A percentile compares a stretch with the other conserved stretches of the same genome.
Conservation (phyloP, 495 filamentous ascomycete species). For the Trichoderma asperelloides region DNA sequence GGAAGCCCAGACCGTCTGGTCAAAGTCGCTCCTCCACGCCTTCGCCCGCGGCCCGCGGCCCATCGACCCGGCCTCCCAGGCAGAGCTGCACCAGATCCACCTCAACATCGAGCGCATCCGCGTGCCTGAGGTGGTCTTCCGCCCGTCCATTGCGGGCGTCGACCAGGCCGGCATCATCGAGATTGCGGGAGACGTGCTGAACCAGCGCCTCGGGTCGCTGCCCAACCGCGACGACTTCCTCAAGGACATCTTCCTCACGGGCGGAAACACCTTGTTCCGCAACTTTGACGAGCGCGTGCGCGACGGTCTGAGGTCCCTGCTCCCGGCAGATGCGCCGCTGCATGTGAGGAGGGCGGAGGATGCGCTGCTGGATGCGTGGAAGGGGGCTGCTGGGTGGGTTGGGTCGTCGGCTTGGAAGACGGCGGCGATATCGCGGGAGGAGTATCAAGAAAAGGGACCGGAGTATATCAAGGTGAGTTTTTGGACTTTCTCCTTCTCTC, state of each 20-base stretch:
- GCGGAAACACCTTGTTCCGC: constrained; percentile 80
- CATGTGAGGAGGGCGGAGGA: constrained; percentile 61
- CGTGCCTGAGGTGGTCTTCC: constrained; percentile 91
- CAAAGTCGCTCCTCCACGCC: constrained; percentile 76
- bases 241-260: constrained; percentile 85
- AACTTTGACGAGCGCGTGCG: constrained; percentile 79
- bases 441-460: constrained; percentile 75
- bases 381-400: constrained; percentile 78
- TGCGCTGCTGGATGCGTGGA: constrained; percentile 81
- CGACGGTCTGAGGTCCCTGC: constrained; percentile 57
- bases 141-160: constrained; percentile 83
- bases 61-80: constrained; percentile 70
- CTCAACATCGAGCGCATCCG: constrained; percentile 95
- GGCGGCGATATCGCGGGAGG: constrained; percentile 54
- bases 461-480: constrained; percentile 73
- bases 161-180: constrained; percentile 92
- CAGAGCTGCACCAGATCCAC: constrained; percentile 80
- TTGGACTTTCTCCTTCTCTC: background rate
- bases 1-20: constrained; percentile 91
- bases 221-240: constrained; percentile 55
- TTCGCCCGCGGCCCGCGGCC: constrained; percentile 82
- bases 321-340: constrained; percentile 61
- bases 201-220: constrained; percentile 55
- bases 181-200: constrained; percentile 77
- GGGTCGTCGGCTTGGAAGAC: constrained; percentile 36